Evolutionary conservation across 1,284 basidiomycete species (phyloP).

Genomic region (Trichosporon sp.): DNA sequence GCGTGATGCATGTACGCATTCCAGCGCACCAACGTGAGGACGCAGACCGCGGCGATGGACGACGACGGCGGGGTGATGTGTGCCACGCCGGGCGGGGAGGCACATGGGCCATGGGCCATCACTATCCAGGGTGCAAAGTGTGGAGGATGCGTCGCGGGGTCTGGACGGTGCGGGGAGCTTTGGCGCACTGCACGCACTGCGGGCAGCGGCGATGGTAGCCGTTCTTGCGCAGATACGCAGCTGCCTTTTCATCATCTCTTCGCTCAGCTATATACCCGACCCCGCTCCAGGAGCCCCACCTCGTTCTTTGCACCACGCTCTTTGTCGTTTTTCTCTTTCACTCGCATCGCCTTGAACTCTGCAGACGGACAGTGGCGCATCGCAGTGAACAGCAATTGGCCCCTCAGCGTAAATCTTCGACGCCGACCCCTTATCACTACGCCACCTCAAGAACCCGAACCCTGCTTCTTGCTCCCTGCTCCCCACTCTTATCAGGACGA

Average conservation of each 20-base stretch:
- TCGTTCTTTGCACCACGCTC: not conserved
- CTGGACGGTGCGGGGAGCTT: not conserved
- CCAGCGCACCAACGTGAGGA: not conserved
- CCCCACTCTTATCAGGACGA: not conserved
- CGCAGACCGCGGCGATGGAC: not conserved
- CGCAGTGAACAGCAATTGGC: not conserved
- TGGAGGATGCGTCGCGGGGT: not conserved
- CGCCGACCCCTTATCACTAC: not conserved
- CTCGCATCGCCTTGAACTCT: not conserved
- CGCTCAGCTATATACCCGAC: not conserved
- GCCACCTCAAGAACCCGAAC: not conserved
- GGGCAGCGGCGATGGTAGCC: not conserved
- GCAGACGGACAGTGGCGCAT: not conserved
- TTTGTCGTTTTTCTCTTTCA: not conserved
- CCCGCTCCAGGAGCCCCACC: not conserved
- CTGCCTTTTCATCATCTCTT: not conserved
- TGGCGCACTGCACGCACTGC: not conserved
- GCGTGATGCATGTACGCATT: too few species aligned
- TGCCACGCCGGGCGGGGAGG: not conserved
- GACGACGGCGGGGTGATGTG: not conserved
- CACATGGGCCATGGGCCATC: not conserved
- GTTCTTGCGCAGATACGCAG: not conserved
- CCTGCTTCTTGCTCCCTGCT: not conserved
- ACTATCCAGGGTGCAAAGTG: not conserved
- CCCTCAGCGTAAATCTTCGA: not conserved